These are phyloP conservation scores for Phalaenopsis equestris DNA, from an alignment of 106 monocot genomes.

Conservation along the genomic window DNA sequence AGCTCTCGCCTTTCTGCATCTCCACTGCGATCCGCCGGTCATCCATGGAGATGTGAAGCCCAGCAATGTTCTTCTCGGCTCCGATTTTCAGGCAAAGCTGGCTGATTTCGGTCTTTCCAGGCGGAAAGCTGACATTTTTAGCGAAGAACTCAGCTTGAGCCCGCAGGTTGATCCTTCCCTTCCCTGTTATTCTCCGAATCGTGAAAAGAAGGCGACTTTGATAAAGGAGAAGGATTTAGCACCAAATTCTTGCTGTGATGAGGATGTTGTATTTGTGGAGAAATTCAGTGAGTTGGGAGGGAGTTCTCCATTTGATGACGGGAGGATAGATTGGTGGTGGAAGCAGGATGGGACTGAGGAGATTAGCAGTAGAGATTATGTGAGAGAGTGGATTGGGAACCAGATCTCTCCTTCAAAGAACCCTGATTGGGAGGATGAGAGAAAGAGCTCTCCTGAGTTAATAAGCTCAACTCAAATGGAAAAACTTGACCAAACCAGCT, in stretches of 20 bases:
- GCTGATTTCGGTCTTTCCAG: constrained; percentile 72
- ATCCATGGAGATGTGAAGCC: constrained; percentile 93
- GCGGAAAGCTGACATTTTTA: constrained; percentile 25
- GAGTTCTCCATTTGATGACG: not conserved
- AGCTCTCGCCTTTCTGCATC: constrained; percentile 49
- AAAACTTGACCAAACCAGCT: not conserved
- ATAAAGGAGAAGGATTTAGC: constrained; percentile 13
- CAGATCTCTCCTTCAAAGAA: constrained; percentile 14
- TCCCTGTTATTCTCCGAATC: constrained; percentile 12
- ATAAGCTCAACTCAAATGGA: not conserved
- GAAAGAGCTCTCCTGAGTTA: constrained; percentile 6
- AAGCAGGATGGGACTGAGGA: constrained; percentile 71
- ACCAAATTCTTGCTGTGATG: constrained; percentile 13
- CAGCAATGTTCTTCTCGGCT: constrained; percentile 63
- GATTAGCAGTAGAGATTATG: constrained; percentile 57
- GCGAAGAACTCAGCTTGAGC: not conserved
- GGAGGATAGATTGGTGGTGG: constrained; percentile 90
- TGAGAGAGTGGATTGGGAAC: constrained; percentile 28
- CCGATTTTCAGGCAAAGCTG: constrained; percentile 59
- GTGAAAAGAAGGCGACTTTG: constrained; percentile 29
- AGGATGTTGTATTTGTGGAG: not conserved
- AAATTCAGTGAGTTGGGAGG: not conserved
- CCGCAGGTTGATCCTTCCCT: constrained; percentile 15
- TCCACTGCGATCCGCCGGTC: constrained; percentile 70
- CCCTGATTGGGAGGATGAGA: constrained; percentile 33